Evolutionary conservation across 139 green algal species (phyloP), one percentile per base, ranked within the genome.

Genomic region (Coccomyxa sp.): DNA sequence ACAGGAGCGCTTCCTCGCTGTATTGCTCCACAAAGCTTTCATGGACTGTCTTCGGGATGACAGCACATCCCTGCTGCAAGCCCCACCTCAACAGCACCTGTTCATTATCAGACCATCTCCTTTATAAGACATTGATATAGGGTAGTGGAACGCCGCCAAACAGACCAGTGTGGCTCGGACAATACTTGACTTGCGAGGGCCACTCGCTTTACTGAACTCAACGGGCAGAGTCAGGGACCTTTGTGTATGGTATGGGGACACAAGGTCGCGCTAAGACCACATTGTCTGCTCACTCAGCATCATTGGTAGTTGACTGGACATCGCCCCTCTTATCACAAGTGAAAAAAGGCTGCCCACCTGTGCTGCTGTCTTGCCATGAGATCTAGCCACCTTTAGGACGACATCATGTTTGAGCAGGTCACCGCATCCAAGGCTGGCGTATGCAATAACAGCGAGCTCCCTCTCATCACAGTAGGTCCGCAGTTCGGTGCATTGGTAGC

Each of bases 71-170:
- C 28, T 92, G 74, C 71, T 96, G 90, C 32, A 97, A 60, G 7
- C 86, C 90, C 94, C 94, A 97, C 14, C 90, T 81, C 84, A 97
- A 85, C 84, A 97, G 82, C 82, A 95, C 90, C 88, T 96, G 23
- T 21, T 13, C 18, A 81, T 27, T 17, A 4, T 51, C 0, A n/a
- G 74, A 31, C 15, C 58, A 59, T 27, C 66, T 51, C 51, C 79
- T 82, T 32, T 21, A 51, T 45, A 7, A 25, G 14, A 0, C 58
- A 32, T 0, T 74, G 17, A 30, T 71, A 21, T 15, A 38, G 38
- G 38, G 38, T 51, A 51, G 38, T 3, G 38, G 38, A 51, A 51
- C 7, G 7, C 38, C 38, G 7, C 3, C 38, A 7, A 51, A 51
- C 3, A 51, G 38, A 51, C 3, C 38, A 51, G 7, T 51, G 38